Percentiles rank a stretch among this genome's conserved stretches.
Evolutionary conservation across 345 rosid genomes (phyloP).

Genomic region (Noccaea bulbosa): DNA sequence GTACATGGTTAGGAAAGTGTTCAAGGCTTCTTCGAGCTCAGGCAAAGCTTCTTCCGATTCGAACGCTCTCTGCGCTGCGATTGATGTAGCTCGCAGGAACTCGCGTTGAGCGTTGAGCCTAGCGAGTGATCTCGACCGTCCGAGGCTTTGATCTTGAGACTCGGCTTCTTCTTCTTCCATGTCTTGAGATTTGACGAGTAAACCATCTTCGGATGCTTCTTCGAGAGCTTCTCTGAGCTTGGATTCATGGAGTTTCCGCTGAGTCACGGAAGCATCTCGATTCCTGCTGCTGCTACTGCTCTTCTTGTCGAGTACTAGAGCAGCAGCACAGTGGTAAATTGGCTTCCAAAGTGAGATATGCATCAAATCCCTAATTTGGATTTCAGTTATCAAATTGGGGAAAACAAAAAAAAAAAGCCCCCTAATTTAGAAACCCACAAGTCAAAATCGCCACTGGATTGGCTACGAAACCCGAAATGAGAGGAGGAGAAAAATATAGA

Average conservation of each 20-base stretch:
- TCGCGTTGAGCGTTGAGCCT: slow-evolving; percentile 92
- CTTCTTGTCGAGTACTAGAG: slow-evolving; percentile 89
- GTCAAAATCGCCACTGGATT: slow-evolving; percentile 31
- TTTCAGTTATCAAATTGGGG: slow-evolving; percentile 8
- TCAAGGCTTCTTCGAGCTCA: slow-evolving; percentile 61
- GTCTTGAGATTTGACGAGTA: slow-evolving; percentile 81
- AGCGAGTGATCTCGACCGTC: slow-evolving; percentile 93
- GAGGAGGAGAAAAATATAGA: slow-evolving; percentile 2
- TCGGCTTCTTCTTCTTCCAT: slow-evolving; percentile 59
- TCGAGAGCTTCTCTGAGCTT: slow-evolving; percentile 95
- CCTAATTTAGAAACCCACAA: slow-evolving; percentile 33
- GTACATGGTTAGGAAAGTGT: slow-evolving; percentile 82
- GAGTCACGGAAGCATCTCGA: slow-evolving; percentile 60
- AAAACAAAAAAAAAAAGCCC: slow-evolving; percentile 22
- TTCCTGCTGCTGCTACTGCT: slow-evolving; percentile 46
- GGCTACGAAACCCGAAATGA: slow-evolving; percentile 12
- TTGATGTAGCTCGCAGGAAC: slow-evolving; percentile 87
- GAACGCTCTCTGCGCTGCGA: slow-evolving; percentile 78
- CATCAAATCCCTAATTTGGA: slow-evolving; percentile 50
- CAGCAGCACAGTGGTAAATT: slow-evolving; percentile 95
- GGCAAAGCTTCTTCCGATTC: slow-evolving; percentile 78
- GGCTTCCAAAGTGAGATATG: slow-evolving; percentile 99
- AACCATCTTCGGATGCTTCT: slow-evolving; percentile 94
- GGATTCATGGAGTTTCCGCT: slow-evolving; percentile 75
- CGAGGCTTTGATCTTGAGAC: slow-evolving; percentile 69